Evolutionary conservation across 192 early-diverging fungal species (phyloP).

Genomic region (Umbelopsis sp.): DNA sequence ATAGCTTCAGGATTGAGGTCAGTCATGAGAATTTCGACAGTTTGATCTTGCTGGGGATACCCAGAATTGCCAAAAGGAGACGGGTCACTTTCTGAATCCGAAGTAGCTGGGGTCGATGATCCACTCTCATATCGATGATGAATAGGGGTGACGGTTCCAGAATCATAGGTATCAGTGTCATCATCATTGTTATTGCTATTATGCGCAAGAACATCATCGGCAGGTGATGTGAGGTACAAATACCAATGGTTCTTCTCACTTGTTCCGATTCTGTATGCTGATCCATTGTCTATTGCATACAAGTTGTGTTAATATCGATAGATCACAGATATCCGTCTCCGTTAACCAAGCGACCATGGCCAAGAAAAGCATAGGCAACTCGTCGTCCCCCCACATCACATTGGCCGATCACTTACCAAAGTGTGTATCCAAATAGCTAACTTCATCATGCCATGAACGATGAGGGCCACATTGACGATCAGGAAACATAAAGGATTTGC

Average conservation of each 20-base stretch:
- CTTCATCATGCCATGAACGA: constrained; percentile 91
- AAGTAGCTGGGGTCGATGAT: constrained; percentile 22
- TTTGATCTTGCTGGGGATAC: constrained; percentile 69
- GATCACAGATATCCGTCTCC: too few species aligned
- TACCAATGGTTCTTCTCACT: constrained; percentile 97
- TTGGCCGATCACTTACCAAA: constrained; percentile 49
- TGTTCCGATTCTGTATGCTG: constrained; percentile 91
- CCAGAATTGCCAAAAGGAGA: constrained; percentile 36
- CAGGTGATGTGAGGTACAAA: constrained; percentile 83
- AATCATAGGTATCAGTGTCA: constrained; percentile 8
- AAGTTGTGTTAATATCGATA: background rate
- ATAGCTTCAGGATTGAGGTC: constrained; percentile 80
- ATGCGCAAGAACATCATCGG: constrained; percentile 45
- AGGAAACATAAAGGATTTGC: constrained; percentile 97
- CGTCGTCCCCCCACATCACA: background rate
- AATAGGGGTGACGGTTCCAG: constrained; percentile 13
- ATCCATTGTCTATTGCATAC: constrained; percentile 51
- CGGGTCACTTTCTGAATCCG: constrained; percentile 22
- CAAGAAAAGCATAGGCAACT: background rate
- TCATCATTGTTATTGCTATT: constrained; percentile 47
- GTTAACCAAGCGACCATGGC: too few species aligned
- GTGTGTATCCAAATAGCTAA: constrained; percentile 65
- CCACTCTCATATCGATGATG: constrained; percentile 20
- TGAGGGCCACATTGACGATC: constrained; percentile 87
- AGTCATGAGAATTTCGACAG: constrained; percentile 97